These are phyloP conservation scores for Chamaecrista fasciculata DNA, from an alignment of 306 rosid species.

Conservation along the genomic window DNA sequence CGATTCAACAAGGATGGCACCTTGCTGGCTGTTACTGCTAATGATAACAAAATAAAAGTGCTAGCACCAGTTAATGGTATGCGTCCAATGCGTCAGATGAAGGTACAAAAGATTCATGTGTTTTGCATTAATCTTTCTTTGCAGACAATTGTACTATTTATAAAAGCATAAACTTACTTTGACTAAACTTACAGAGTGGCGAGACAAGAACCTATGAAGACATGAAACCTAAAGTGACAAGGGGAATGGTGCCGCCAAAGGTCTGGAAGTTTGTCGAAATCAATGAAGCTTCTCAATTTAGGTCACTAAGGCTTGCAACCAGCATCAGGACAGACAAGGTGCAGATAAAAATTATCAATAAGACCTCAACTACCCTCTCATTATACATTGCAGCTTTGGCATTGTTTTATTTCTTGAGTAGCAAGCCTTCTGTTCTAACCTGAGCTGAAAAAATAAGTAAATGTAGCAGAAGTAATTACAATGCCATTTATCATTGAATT, in stretches of 20 bases:
- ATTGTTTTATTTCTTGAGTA: background rate
- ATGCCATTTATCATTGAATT: background rate
- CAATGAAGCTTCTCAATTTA: constrained; percentile 57
- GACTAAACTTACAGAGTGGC: background rate
- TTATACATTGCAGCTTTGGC: background rate
- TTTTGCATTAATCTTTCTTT: background rate
- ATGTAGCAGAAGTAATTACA: background rate
- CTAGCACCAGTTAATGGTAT: constrained; percentile 78
- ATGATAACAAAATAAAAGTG: constrained; percentile 84
- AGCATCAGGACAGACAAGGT: constrained; percentile 60
- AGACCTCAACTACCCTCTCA: background rate
- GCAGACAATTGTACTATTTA: background rate
- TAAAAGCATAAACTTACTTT: background rate
- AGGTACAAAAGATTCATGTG: background rate
- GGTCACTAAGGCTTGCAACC: constrained; percentile 65
- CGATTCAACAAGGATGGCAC: constrained; percentile 97
- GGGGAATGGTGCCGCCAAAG: constrained; percentile 63
- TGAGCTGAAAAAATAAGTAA: background rate
- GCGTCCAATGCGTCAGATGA: constrained; percentile 34
- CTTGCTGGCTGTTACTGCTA: constrained; percentile 88
- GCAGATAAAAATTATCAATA: background rate
- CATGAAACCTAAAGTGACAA: constrained; percentile 59
- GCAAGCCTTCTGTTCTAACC: background rate
- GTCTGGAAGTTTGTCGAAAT: constrained; percentile 64
- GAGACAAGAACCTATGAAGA: constrained; percentile 60